Evolutionary conservation across 768 basidiomycete species (phyloP).

Genomic region (Agaricus subrufescens): DNA sequence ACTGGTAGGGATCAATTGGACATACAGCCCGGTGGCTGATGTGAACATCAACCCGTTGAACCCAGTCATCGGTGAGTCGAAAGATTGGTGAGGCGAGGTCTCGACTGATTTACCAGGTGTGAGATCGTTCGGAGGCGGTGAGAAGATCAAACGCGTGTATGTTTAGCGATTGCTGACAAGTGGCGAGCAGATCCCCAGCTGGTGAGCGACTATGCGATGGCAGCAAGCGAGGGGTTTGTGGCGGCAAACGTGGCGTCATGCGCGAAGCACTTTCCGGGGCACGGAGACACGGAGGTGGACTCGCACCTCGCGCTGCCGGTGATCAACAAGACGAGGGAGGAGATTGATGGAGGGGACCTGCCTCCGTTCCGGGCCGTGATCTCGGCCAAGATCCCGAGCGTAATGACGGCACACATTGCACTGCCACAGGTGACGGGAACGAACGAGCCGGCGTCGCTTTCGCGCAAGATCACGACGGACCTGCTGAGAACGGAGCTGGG

Average conservation of each 20-base stretch:
- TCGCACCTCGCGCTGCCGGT: conserved; percentile 64
- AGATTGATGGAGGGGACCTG: conserved; percentile 46
- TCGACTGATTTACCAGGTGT: conserved; percentile 39
- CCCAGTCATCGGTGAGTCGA: conserved; percentile 61
- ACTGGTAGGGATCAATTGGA: conserved; percentile 66
- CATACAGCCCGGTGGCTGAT: conserved; percentile 66
- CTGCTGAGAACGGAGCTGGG: conserved; percentile 47
- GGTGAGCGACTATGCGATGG: conserved; percentile 44
- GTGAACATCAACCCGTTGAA: conserved; percentile 67
- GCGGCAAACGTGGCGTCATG: conserved; percentile 51
- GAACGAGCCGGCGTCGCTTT: conserved; percentile 57
- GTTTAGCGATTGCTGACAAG: background rate
- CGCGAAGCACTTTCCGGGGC: conserved; percentile 72
- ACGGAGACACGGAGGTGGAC: conserved; percentile 69
- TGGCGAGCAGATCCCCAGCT: conserved; percentile 42
- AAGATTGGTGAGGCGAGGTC: too few species aligned
- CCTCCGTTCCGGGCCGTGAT: conserved; percentile 53
- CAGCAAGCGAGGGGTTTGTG: conserved; percentile 45
- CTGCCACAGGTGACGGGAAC: conserved; percentile 52
- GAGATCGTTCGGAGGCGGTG: conserved; percentile 67
- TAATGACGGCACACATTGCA: conserved; percentile 77
- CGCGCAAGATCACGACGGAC: conserved; percentile 43
- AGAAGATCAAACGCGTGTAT: background rate
- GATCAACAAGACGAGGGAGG: conserved; percentile 44
- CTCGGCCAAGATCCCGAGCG: conserved; percentile 37